A percentile compares a stretch with the other conserved stretches of the same genome.
Evolutionary conservation across 164 flowering plant species (phyloP).

Genomic region (Vitis riparia): DNA sequence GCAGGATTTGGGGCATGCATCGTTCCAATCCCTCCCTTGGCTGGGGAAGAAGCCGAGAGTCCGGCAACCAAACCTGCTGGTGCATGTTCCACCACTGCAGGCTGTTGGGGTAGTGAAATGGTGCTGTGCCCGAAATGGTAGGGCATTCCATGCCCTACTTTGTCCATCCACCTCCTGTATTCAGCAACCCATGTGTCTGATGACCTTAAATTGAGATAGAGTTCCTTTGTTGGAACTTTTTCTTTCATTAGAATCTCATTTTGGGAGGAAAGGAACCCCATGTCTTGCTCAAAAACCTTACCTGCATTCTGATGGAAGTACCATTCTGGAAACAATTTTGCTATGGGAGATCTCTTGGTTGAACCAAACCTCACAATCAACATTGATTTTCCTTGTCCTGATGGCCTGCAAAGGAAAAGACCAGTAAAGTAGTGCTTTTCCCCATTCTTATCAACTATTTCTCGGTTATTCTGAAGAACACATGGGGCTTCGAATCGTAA

Average conservation of each 20-base stretch:
- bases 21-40: slow-evolving; percentile 84
- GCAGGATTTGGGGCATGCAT: slow-evolving; percentile 75
- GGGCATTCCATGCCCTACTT: slow-evolving; percentile 97
- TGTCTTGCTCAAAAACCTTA: slow-evolving; percentile 97
- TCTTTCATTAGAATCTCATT: slow-evolving; percentile 80
- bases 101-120: slow-evolving; percentile 64
- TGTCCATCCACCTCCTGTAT: slow-evolving; percentile 97
- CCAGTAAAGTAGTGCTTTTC: slow-evolving; percentile 64
- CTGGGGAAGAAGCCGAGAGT: slow-evolving; percentile 75
- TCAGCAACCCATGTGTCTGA: slow-evolving; percentile 94
- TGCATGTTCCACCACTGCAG: slow-evolving; percentile 94
- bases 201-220: slow-evolving; percentile 75
- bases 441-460: slow-evolving; percentile 61
- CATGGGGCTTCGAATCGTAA: slow-evolving; percentile 88
- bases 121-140: slow-evolving; percentile 89
- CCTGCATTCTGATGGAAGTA: slow-evolving; percentile 91
- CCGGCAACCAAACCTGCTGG: slow-evolving; percentile 92
- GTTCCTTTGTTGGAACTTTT: slow-evolving; percentile 72
- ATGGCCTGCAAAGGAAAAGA: slow-evolving; percentile 86
- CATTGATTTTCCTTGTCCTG: slow-evolving; percentile 97
- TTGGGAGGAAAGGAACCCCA: slow-evolving; percentile 98
- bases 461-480: slow-evolving; percentile 82
- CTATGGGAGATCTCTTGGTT: slow-evolving; percentile 46
- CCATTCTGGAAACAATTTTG: slow-evolving; percentile 72
- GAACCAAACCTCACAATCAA: slow-evolving; percentile 88